phyloP scores from a whole-genome alignment of 2,329 filamentous ascomycete genomes.

The Conoideocrella luteorostrata region DNA sequence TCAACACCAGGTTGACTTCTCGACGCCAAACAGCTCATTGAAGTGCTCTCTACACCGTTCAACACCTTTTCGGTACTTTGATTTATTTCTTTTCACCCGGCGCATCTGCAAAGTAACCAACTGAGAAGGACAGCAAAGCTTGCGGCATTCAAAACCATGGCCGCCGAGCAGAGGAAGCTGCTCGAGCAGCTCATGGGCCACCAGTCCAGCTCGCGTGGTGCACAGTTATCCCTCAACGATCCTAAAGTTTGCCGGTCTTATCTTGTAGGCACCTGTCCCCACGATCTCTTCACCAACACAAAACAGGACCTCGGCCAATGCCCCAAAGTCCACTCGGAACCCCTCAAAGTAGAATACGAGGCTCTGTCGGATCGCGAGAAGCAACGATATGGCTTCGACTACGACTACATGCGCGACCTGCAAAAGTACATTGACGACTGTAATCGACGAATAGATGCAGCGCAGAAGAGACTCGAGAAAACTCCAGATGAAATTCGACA shows the following conservation, averaged over 20 bases:
- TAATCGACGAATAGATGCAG: constrained; percentile 85
- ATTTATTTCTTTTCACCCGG: too few relatives aligned
- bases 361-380: constrained; percentile 63
- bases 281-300: constrained; percentile 99
- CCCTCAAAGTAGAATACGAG: constrained; percentile 84
- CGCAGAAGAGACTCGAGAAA: constrained; percentile 88
- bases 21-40: too few relatives aligned
- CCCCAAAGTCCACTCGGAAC: constrained; percentile 80
- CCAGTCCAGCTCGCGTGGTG: constrained; percentile 64
- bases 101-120: too few relatives aligned
- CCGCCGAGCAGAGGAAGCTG: constrained; percentile 95
- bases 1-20: not conserved
- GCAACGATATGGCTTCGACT: constrained; percentile 81
- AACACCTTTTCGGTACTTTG: too few relatives aligned
- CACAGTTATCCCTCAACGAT: constrained; percentile 83
- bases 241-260: constrained; percentile 93
- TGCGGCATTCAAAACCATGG: constrained; percentile 50
- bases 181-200: constrained; percentile 93
- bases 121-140: not conserved
- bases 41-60: too few relatives aligned
- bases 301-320: constrained; percentile 93
- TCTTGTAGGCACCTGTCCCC: constrained; percentile 87
- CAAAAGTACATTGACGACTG: constrained; percentile 96
- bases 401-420: constrained; percentile 93
- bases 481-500: constrained; percentile 95